These are phyloP conservation scores for Excoecaria cochinchinensis DNA, from an alignment of 345 rosid genomes.

Conservation along the genomic window DNA sequence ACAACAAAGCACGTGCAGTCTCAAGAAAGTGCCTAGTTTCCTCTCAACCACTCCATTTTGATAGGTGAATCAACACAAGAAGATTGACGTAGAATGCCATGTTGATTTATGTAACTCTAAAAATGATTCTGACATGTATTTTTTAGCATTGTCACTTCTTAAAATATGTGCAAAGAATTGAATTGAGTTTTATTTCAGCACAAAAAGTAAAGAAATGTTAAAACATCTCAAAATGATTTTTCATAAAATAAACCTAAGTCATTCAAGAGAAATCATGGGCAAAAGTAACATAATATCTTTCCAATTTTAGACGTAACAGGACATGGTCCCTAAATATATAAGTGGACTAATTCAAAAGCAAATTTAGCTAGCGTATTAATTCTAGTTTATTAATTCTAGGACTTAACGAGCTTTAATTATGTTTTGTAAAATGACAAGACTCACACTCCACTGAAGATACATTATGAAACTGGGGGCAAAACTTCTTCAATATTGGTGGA, in stretches of 20 bases:
- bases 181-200: not conserved
- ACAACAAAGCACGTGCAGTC: no score
- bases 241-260: not conserved
- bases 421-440: not conserved
- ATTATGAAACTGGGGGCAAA: not conserved
- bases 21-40: not conserved
- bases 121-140: not conserved
- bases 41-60: not conserved
- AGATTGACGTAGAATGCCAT: not conserved
- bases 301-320: not conserved
- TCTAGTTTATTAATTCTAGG: not conserved
- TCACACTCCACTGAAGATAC: not conserved
- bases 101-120: not conserved
- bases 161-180: no score
- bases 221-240: not conserved
- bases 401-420: not conserved
- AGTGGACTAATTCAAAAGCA: not conserved
- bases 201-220: not conserved
- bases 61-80: not conserved
- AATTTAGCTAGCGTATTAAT: not conserved
- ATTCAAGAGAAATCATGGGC: not conserved
- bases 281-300: not conserved
- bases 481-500: not conserved
- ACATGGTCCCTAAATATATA: not conserved
- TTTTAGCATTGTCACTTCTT: not conserved